Conservation (phyloP, 2,329 filamentous ascomycete species). For the Colletotrichum costaricense region DNA sequence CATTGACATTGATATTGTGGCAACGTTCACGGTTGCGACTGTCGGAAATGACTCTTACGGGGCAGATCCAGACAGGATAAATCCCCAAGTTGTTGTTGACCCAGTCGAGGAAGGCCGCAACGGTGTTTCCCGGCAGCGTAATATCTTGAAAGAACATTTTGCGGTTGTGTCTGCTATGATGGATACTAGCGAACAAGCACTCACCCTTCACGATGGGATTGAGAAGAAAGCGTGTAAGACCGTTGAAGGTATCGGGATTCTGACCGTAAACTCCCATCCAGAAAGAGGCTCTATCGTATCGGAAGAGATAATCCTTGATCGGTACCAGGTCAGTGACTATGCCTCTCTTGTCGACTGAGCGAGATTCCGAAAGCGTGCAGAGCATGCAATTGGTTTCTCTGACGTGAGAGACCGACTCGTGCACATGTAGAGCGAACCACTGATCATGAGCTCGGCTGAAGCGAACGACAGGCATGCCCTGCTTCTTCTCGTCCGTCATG, state of each 20-base stretch:
- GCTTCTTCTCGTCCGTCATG: constrained; percentile 43
- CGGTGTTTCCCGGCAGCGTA: constrained; percentile 64
- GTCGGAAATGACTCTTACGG: constrained; percentile 30
- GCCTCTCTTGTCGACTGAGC: neutral
- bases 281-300: constrained; percentile 74
- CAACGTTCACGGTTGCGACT: neutral
- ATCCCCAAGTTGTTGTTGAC: constrained; percentile 39
- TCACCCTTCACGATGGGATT: constrained; percentile 72
- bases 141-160: constrained; percentile 73
- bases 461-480: constrained; percentile 18
- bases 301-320: constrained; percentile 64
- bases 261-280: constrained; percentile 73
- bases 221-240: constrained; percentile 66
- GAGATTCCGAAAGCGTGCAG: neutral
- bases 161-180: constrained; percentile 65
- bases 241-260: constrained; percentile 66
- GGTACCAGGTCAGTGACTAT: constrained; percentile 39
- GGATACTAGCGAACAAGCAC: constrained; percentile 71
- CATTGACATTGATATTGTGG: constrained; percentile 3
- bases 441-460: constrained; percentile 68
- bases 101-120: constrained; percentile 46
- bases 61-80: constrained; percentile 46
- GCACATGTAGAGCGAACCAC: constrained; percentile 74
- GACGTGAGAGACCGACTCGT: constrained; percentile 42
- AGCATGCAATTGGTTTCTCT: constrained; percentile 6